Base-by-base conservation (phyloP, 352 stramenopile species). In the Globisporangium camurandrum region DNA sequence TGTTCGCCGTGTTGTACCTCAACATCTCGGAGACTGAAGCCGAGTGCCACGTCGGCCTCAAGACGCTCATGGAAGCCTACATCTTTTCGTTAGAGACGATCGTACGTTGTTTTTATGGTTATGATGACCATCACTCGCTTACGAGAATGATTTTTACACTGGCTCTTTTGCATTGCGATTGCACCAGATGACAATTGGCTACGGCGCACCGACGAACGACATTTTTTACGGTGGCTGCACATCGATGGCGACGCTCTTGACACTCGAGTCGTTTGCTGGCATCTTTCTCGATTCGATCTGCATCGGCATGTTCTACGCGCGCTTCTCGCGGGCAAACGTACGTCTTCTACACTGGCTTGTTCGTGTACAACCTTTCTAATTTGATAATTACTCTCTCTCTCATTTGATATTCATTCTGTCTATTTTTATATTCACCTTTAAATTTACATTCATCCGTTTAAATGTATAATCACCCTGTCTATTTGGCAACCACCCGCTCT, bases 21-120 rank as follows among this genome's bases (percentile, higher is more conserved):
- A 57, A 85, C 58, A 68, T 93, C 20, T 90, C 79, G 16, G 45
- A 69, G 52, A 68, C 67, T 5, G 62, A 77, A 11, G 57, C 54
- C n/a, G 64, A 75, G 30, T 93, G 83, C 52, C 76, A 93, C 55
- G 69, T 93, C 4, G 83, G 83, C 16, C 55, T 93, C 53, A 61
- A 47, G 23, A 87, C 71, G 41, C 65, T 91, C 31, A 90, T 86
- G 49, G 73, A 93, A 41, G 75, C 83, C 33, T 93, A 93, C 55
- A 69, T 93, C 46, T 93, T 93, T 54, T 93, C 83, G 3, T 75
- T 93, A 22, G 79, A 93, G 51, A 91, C 83, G 6, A 93, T 93
- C 48, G 83, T 93, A 57, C 46, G 70, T 76, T 20, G 24, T 20
- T 17, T 2, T 36, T 17, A 7, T 33, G 8, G 16, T 37, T 7